Evolutionary conservation across 2,329 filamentous ascomycete species (phyloP), one percentile per base, ranked within the genome.

Genomic region (Sporothrix humicola): DNA sequence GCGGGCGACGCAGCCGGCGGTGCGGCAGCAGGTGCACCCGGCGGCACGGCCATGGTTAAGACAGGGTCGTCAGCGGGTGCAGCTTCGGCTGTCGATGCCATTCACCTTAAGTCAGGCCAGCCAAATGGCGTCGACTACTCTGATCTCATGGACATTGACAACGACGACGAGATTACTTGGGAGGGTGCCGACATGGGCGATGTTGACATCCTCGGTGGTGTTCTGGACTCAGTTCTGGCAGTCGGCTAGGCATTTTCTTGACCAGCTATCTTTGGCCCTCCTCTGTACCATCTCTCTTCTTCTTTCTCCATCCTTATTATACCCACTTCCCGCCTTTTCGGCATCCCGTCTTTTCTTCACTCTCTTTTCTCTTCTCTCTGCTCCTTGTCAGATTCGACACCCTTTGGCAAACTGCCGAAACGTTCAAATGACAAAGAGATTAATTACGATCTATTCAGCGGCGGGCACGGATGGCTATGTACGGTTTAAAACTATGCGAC

Each of bases 81-180:
- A 1, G 65, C 58, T 9, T 31, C 66, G n/a, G 42, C 69, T 1
- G 73, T 80, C 31, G 79, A 78, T 26, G 71, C 79, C 20, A 84
- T 81, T 20, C 81, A 82, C 7, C 59, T 65, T 1, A 66, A 70
- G 50, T 52, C 48, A 5, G 23, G 46, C 6, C 76, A 86, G 3
- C 81, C 84, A 10, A 89, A 89, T 74, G 87, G 87, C 2, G 76
- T 81, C n/a, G 78, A 80, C 12, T 81, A 86, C 71, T 78, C 82
- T 1, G 87, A 90, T 72, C 80, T 83, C n/a, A 90, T 90, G 87
- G 88, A 91, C 9, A 81, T 89, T 26, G 66, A 69, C 61, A 89
- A 91, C 78, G 80, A 80, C 20, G 88, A 91, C 76, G 81, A 82
- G 80, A 23, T 83, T n/a, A 84, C 84, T 76, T 92, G 90, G 90